phyloP scores from a whole-genome alignment of 2,329 filamentous ascomycete species.

The Clonostachys sp. region DNA sequence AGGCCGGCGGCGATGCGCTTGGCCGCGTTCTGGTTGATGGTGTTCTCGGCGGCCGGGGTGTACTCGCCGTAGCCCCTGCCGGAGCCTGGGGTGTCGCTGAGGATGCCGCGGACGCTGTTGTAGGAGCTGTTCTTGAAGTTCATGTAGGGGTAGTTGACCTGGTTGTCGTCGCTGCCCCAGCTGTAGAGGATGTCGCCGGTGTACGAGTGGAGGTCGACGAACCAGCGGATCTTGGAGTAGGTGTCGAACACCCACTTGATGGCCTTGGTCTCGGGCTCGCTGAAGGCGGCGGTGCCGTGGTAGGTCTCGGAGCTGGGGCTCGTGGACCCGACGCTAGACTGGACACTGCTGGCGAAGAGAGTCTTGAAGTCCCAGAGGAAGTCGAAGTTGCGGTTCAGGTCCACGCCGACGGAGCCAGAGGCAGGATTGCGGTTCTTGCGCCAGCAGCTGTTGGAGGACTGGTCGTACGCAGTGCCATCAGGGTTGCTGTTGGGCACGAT shows the following conservation, averaged over 20 bases:
- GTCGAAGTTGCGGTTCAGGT: conserved; percentile 54
- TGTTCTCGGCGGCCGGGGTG: conserved; percentile 25
- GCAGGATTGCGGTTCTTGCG: conserved; percentile 49
- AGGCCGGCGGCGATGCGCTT: conserved; percentile 27
- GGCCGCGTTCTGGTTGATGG: conserved; percentile 21
- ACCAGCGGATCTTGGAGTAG: conserved; percentile 46
- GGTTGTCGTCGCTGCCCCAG: conserved; percentile 52
- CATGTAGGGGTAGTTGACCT: conserved; percentile 35
- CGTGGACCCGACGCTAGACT: conserved; percentile 10
- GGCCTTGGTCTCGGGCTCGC: conserved; percentile 51
- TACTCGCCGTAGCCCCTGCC: conserved; percentile 37
- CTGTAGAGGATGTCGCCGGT: conserved; percentile 46
- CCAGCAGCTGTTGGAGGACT: conserved; percentile 43
- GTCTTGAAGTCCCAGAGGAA: conserved; percentile 48
- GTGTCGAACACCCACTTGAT: conserved; percentile 46
- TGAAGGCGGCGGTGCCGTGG: conserved; percentile 44
- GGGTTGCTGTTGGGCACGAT: conserved; percentile 46
- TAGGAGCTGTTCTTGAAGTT: conserved; percentile 49
- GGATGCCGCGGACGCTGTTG: conserved; percentile 39
- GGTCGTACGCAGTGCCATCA: conserved; percentile 47
- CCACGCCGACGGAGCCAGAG: conserved; percentile 33
- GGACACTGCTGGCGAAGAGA: conserved; percentile 21
- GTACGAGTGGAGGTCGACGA: conserved; percentile 53
- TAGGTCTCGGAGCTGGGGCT: conserved; percentile 40
- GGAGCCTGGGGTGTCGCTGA: conserved; percentile 25